Evolutionary conservation across 2,329 filamentous ascomycete species (phyloP), one percentile per base, ranked within the genome.

Genomic region (Dothistroma septosporum): DNA sequence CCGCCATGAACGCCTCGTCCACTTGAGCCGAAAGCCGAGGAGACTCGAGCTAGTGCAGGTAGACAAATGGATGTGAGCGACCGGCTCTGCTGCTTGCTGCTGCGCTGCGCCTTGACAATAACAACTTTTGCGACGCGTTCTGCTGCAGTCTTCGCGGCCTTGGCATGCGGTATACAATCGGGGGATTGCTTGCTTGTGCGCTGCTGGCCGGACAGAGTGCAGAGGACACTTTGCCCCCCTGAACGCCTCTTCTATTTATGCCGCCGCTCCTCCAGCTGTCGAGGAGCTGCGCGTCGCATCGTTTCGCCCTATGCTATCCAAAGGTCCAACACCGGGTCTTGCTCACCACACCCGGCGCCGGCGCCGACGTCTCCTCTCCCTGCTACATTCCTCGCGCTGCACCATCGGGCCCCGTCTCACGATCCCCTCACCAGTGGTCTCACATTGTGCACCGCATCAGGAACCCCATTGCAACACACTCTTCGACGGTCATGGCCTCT

Each of bases 351-450:
- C 52, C 64, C 21, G 47, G 60, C 19, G 28, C 55, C 47, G 24
- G 32, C 49, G 32, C 31, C 33, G 54, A 44, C 50, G 28, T 35
- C 19, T 35, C 58, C 33, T 41, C 41, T 35, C 21, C 1, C 47
- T n/a, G 19, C 53, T 32, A n/a, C 41, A 53, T 33, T 37, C 53
- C 53, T 21, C 37, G 48, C 24, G 10, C n/a, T 12, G 53, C 52
- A 24, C 59, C n/a, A 49, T 37, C 16, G 21, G 21, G 57, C 33
- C 50, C 61, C 9, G 44, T 54, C 28, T 59, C 50, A 14, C 63
- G 68, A 24, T 70, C 69, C 9, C 69, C 69, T 24, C 64, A 69
- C 46, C 70, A 73, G 66, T 75, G 73, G 72, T 70, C 71, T 44
- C 64, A 69, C 58, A 69, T 75, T 53, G 66, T 66, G 32, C 72